These are phyloP conservation scores for Stentor coeruleus DNA, from an alignment of 73 alveolate genomes.

Conservation along the genomic window DNA sequence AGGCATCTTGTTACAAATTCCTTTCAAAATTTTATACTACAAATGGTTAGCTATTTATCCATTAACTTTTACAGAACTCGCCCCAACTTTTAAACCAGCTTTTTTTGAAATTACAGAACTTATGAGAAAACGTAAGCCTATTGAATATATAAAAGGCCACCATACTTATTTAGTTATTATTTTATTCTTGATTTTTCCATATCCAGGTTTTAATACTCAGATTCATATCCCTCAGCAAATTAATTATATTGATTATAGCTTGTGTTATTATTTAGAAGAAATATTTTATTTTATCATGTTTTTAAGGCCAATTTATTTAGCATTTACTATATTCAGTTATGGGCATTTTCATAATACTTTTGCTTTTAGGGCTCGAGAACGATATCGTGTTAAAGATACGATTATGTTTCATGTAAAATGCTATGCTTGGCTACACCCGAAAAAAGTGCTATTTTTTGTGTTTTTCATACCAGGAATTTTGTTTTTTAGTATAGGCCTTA, in stretches of 20 bases:
- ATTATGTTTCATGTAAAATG: no score
- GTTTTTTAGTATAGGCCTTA: background rate
- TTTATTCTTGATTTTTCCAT: constrained; percentile 5
- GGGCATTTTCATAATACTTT: background rate
- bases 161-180: background rate
- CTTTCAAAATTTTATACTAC: background rate
- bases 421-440: background rate
- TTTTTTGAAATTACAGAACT: background rate
- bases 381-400: background rate
- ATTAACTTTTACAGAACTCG: background rate
- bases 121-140: background rate
- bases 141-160: no score
- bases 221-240: background rate
- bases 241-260: background rate
- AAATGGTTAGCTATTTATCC: background rate
- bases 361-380: constrained; percentile 13
- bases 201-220: background rate
- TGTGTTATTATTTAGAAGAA: background rate
- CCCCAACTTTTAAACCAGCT: background rate
- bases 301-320: background rate
- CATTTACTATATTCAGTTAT: background rate
- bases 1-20: background rate
- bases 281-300: background rate
- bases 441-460: background rate
- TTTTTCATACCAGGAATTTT: background rate